Evolutionary conservation across 306 rosid species (phyloP).

Genomic region (Rosa rugosa): DNA sequence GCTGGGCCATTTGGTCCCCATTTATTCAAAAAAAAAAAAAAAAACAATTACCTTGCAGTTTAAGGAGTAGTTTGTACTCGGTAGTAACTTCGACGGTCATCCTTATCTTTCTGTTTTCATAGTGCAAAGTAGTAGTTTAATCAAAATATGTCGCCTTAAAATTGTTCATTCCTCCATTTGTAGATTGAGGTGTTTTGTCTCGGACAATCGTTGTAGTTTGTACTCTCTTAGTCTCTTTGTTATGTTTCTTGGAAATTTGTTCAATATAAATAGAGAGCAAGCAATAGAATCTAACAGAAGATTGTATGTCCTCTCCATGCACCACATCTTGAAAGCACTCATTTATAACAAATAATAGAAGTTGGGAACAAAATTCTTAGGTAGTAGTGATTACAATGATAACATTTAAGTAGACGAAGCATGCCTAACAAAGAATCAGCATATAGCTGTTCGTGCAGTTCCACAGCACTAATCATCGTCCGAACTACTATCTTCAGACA

Average conservation of each 20-base stretch:
- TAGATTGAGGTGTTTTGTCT: background rate
- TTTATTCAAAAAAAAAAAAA: too few relatives aligned
- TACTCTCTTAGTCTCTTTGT: background rate
- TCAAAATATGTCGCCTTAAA: background rate
- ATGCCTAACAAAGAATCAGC: background rate
- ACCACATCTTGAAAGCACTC: background rate
- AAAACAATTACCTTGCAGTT: background rate
- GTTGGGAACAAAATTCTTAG: background rate
- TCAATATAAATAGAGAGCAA: background rate
- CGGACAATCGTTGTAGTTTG: background rate
- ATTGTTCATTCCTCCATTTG: background rate
- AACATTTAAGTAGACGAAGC: background rate
- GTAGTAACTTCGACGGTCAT: background rate
- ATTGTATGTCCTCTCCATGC: background rate
- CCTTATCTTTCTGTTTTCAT: background rate
- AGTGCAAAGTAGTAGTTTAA: background rate
- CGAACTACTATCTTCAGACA: conserved; percentile 60
- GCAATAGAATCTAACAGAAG: background rate
- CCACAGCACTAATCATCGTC: conserved; percentile 56
- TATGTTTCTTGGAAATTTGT: background rate
- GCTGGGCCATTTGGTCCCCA: too few relatives aligned
- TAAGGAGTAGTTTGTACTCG: background rate
- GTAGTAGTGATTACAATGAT: conserved; percentile 1
- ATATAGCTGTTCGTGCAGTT: conserved; percentile 20
- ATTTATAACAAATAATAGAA: background rate